A percentile compares a stretch with the other conserved stretches of the same genome.
Evolutionary conservation across 108 stramenopile genomes (phyloP).

Genomic region (Fragilaria radians): DNA sequence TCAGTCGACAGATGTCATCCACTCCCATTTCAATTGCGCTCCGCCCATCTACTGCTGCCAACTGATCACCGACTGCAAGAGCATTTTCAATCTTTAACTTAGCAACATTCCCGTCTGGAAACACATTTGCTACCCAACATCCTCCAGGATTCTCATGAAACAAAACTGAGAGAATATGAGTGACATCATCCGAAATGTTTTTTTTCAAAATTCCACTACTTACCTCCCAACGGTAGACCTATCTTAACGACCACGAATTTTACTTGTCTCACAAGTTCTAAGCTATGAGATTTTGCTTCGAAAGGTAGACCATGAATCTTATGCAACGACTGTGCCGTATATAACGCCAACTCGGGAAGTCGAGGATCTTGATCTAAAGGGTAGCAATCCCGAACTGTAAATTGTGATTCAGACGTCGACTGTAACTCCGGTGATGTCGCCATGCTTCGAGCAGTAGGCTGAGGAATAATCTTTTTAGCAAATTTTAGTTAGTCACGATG

Average conservation of each 20-base stretch:
- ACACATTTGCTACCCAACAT: constrained; percentile 67
- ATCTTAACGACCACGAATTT: constrained; percentile 59
- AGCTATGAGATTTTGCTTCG: constrained; percentile 50
- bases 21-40: constrained; percentile 56
- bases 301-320: constrained; percentile 46
- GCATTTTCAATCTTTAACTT: constrained; percentile 17
- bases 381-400: neutral
- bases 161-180: constrained; percentile 19
- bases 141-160: constrained; percentile 67
- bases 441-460: too few species aligned
- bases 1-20: constrained; percentile 50
- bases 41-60: constrained; percentile 68
- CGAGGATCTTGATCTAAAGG: constrained; percentile 14
- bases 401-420: too few species aligned
- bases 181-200: neutral
- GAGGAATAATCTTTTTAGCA: neutral
- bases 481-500: neutral
- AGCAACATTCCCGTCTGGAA: constrained; percentile 57
- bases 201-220: constrained; percentile 14
- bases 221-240: constrained; percentile 63
- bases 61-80: constrained; percentile 71
- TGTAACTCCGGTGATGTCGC: too few species aligned
- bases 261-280: constrained; percentile 36
- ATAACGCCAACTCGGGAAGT: constrained; percentile 24
- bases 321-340: constrained; percentile 64